phyloP scores from a whole-genome alignment of 2,329 filamentous ascomycete species.

The Ophiostoma pallidulum region DNA sequence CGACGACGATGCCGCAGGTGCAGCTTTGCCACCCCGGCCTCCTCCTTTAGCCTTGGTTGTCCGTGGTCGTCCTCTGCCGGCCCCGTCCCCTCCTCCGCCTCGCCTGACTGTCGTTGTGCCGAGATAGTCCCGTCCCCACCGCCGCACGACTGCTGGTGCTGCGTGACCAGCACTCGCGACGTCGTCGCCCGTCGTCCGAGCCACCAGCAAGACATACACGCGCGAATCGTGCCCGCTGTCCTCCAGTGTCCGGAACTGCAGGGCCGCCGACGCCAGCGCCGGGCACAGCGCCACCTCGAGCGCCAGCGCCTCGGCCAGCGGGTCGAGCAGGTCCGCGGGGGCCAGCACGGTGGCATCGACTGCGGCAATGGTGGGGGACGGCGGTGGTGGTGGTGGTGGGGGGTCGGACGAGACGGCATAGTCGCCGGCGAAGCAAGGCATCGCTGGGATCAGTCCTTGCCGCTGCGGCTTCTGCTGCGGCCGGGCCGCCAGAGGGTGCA shows the following conservation, averaged over 20 bases:
- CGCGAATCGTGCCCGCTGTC: slow-evolving; percentile 42
- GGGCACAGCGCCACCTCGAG: slow-evolving; percentile 19
- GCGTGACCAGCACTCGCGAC: too few species aligned
- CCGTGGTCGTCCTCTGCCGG: slow-evolving; percentile 11
- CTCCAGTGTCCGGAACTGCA: slow-evolving; percentile 39
- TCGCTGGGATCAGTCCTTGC: not conserved
- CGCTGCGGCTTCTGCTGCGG: too few species aligned
- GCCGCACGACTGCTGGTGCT: too few species aligned
- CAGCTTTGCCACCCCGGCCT: not conserved
- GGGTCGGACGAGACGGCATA: too few species aligned
- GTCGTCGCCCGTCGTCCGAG: slow-evolving; percentile 30
- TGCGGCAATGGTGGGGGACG: too few species aligned
- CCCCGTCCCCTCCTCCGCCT: slow-evolving; percentile 16
- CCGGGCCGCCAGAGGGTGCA: slow-evolving; percentile 33
- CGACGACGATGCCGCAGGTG: not conserved
- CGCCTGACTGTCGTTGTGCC: slow-evolving; percentile 5
- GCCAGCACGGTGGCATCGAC: slow-evolving; percentile 45
- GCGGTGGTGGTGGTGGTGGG: too few species aligned
- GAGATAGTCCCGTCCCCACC: slow-evolving; percentile 39
- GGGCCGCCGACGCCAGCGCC: slow-evolving; percentile 1
- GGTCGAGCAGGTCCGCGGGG: slow-evolving; percentile 33
- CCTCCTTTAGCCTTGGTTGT: not conserved
- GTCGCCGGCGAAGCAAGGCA: too few species aligned
- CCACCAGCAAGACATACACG: slow-evolving; percentile 49
- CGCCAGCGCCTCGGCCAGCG: slow-evolving; percentile 32